These are phyloP conservation scores for Nigrospora oryzae DNA, from an alignment of 2,329 filamentous ascomycete genomes.

Conservation along the genomic window DNA sequence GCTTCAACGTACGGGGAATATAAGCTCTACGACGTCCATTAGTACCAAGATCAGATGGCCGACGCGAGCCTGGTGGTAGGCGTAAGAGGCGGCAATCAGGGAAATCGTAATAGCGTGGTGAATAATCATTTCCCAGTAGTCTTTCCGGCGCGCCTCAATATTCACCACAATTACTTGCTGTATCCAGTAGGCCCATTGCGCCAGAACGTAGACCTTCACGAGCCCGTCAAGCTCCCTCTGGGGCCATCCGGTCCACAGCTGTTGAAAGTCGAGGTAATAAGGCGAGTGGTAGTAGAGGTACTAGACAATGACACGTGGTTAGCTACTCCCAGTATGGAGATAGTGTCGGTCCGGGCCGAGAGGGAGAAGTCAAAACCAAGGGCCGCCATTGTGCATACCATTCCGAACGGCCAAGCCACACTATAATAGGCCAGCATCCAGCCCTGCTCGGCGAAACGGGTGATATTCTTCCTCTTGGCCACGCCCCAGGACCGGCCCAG, in stretches of 20 bases:
- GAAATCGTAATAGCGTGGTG: constrained; percentile 83
- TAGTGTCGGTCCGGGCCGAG: not conserved
- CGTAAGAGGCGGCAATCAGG: constrained; percentile 72
- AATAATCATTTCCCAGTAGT: constrained; percentile 89
- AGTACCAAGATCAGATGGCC: constrained; percentile 80
- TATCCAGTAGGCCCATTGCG: constrained; percentile 86
- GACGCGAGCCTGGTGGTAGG: constrained; percentile 76
- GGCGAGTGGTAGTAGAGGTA: constrained; percentile 70
- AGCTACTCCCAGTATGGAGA: not conserved
- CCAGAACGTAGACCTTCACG: constrained; percentile 81
- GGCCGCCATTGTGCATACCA: constrained; percentile 44
- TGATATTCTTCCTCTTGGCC: constrained; percentile 61
- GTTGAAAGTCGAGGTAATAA: constrained; percentile 67
- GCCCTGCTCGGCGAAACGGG: constrained; percentile 85
- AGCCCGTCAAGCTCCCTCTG: constrained; percentile 62
- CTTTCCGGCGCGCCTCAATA: constrained; percentile 86
- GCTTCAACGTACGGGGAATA: constrained; percentile 61
- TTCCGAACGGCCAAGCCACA: constrained; percentile 72
- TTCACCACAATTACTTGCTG: constrained; percentile 91
- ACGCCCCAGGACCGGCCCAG: constrained; percentile 65
- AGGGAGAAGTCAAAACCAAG: constrained; percentile 5
- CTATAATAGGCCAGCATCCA: constrained; percentile 81
- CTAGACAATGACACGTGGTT: constrained; percentile 29
- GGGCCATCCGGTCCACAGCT: constrained; percentile 81
- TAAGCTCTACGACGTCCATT: constrained; percentile 86